Percentiles rank a stretch among this genome's conserved stretches.
These are phyloP conservation scores for Psilocybe tampanensis DNA, from an alignment of 768 basidiomycete species.

Conservation along the genomic window DNA sequence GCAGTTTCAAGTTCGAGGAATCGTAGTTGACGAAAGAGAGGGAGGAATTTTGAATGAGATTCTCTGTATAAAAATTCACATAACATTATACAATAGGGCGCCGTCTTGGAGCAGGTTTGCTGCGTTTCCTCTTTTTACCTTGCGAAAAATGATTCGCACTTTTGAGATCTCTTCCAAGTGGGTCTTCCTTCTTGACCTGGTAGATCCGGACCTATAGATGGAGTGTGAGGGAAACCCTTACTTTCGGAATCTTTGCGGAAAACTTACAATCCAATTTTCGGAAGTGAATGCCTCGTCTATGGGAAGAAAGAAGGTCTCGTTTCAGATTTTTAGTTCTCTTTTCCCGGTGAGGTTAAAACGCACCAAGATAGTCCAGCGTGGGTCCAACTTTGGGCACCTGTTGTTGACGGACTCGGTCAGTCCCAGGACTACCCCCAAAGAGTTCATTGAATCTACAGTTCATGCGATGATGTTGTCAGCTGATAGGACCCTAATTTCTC, in stretches of 20 bases:
- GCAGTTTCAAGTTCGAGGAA: neutral
- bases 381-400: constrained; percentile 75
- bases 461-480: constrained; percentile 4
- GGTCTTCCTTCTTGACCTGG: constrained; percentile 92
- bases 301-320: constrained; percentile 8
- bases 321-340: constrained; percentile 1
- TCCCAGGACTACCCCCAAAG: constrained; percentile 70
- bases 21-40: neutral
- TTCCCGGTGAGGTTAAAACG: constrained; percentile 25
- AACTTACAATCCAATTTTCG: constrained; percentile 97
- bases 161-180: constrained; percentile 88
- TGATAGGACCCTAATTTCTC: constrained; percentile 7
- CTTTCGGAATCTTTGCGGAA: constrained; percentile 23
- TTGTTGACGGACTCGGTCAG: constrained; percentile 91
- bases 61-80: constrained; percentile 5
- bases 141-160: constrained; percentile 80
- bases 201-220: constrained; percentile 82
- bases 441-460: constrained; percentile 77
- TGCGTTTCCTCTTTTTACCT: constrained; percentile 89
- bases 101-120: constrained; percentile 67
- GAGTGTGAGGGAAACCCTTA: neutral
- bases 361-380: constrained; percentile 86
- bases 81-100: constrained; percentile 43
- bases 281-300: constrained; percentile 98
- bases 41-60: neutral